Evolutionary conservation across 257 asterid genomes (phyloP), one percentile per base, ranked within the genome.

Genomic region (Striga asiatica): DNA sequence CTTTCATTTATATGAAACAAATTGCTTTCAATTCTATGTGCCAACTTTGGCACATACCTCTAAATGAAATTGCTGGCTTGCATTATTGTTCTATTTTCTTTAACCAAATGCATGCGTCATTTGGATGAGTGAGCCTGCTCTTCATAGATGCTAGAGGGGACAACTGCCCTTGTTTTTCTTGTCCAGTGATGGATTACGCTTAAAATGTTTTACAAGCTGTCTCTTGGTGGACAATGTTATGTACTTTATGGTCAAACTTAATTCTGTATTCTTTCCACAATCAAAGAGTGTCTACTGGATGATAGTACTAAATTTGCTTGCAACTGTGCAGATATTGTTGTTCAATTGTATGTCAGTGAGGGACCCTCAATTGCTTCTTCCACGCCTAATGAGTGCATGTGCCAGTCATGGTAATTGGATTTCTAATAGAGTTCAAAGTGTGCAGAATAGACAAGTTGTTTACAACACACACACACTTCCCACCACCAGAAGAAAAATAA

Each of bases 321-420:
- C 22, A 11, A 27, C 54, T 45, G 37, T 82, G 92, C 98, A 91
- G 98, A 84, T 91, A 68, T 61, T 91, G 78, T 63, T 91, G 83
- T 87, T 91, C 86, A 91, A 91, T 50, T 91, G 98, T 71, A 91
- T 87, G 98, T 72, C 98, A 0, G 93, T 91, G 66, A 78, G 98
- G 73, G 97, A 91, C 68, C 98, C 97, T 31, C 93, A 84, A 62
- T 56, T 84, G 60, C 97, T 87, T 54, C 95, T 91, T 69, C 95
- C 95, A 22, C 92, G 87, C 65, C 66, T 91, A 67, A 46, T 79
- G 64, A 78, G 68, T 41, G 78, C 85, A 22, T 91, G 98, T 49
- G 82, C 93, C 18, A 75, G 68, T 70, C 83, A 84, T 54, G 98
- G 98, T 91, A 79, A 79, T n/a, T 35, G 41, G 21, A 12, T 51